Base-by-base conservation (phyloP, 805 yeast genomes). In the Henningerozyma blattae region DNA sequence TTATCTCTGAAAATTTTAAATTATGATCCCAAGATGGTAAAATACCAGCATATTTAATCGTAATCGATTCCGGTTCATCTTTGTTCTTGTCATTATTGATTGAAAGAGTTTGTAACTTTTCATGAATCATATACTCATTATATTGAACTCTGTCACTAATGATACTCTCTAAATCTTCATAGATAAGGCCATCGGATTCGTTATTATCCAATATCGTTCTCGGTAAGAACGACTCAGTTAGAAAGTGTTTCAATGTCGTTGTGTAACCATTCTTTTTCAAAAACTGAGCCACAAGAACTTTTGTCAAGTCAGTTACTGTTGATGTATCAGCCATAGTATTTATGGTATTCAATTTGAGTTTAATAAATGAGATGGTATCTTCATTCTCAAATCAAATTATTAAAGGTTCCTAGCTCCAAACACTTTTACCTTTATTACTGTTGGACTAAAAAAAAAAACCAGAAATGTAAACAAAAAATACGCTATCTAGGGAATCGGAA, bases 211-310 rank as follows among this genome's bases (percentile, higher is more conserved):
- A 15, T 28, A 34, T 35, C 22, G 35, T 18, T 34, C 33, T 28
- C 34, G 33, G n/a, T 43, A 44, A 3, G 44, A 28, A 8, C 9
- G 18, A 15, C 22, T 60, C 64, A 16, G 36, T 39, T 19, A 74
- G 68, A 31, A 77, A 70, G 3, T 58, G 45, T n/a, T 52, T 47
- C 12, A 77, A 52, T 0, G 87, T 70, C 1, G 56, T 58, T 1
- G 35, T 39, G 31, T 63, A 65, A 1, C 72, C 70, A 19, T 72
- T 62, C n/a, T 63, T 56, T 19, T 62, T 50, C n/a, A 80, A 61
- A 42, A 70, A 79, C 20, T 74, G 72, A 0, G 82, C 85, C 10
- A 80, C 61, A 22, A 77, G 51, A 2, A 58, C 44, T 15, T 57
- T 52, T 10, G 15, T 6, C 6, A 24, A 7, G 6, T 24, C 27